phyloP scores from a whole-genome alignment of 2,329 filamentous ascomycete species.

The Trichophyton equinum region DNA sequence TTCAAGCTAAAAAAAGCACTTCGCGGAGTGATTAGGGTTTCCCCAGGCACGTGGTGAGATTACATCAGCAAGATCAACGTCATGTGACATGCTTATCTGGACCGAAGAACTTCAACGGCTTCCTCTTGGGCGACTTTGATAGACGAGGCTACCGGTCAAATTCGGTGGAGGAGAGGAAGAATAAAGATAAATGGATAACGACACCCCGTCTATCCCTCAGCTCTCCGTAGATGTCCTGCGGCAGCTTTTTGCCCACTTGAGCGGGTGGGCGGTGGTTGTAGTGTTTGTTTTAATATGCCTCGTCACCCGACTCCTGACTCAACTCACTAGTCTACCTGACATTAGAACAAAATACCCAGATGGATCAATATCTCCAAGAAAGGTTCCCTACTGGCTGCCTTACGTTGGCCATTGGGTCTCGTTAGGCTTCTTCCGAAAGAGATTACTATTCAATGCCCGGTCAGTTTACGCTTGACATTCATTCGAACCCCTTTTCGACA shows the following conservation, averaged over 20 bases:
- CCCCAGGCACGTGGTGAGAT: neutral
- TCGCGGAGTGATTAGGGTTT: neutral
- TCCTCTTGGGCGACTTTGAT: neutral
- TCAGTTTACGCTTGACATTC: slow-evolving; percentile 15
- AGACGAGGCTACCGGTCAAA: neutral
- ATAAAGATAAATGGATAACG: neutral
- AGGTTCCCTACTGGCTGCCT: slow-evolving; percentile 49
- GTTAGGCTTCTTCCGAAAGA: slow-evolving; percentile 36
- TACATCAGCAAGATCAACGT: neutral
- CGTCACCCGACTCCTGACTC: slow-evolving; percentile 28
- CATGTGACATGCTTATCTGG: neutral
- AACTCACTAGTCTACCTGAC: slow-evolving; percentile 20
- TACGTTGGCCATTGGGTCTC: slow-evolving; percentile 42
- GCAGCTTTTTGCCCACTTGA: slow-evolving; percentile 6
- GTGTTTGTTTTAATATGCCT: slow-evolving; percentile 24
- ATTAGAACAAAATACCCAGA: slow-evolving; percentile 15
- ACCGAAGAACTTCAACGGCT: neutral
- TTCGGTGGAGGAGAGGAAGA: neutral
- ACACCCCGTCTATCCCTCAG: slow-evolving; percentile 3
- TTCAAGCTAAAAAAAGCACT: neutral
- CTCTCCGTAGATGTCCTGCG: neutral
- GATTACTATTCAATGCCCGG: slow-evolving; percentile 34
- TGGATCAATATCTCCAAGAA: slow-evolving; percentile 31
- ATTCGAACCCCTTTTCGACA: neutral
- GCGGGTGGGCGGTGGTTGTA: slow-evolving; percentile 19